Conservation (phyloP, 352 stramenopile genomes). For the Phytopythium kandeliae region DNA sequence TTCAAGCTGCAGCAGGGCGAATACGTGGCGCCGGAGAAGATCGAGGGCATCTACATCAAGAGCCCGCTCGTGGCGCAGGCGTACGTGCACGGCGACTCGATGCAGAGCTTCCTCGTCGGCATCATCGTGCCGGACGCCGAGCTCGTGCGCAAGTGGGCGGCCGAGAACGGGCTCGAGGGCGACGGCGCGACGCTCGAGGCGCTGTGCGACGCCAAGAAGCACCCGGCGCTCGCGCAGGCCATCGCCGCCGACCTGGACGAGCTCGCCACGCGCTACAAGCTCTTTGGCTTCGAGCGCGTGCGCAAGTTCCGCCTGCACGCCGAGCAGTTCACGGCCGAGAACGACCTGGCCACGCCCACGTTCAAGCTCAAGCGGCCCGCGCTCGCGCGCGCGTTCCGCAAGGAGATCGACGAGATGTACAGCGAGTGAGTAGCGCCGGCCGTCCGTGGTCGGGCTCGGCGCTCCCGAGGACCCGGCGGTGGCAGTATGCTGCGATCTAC, state of each 20-base stretch:
- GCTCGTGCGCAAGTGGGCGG: constrained; percentile 70
- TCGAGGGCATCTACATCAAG: constrained; percentile 94
- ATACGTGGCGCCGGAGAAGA: constrained; percentile 96
- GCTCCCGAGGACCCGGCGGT: no score
- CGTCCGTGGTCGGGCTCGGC: no score
- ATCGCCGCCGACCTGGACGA: constrained; percentile 78
- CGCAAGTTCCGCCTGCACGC: constrained; percentile 84
- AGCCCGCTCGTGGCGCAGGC: constrained; percentile 91
- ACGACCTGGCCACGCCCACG: constrained; percentile 93
- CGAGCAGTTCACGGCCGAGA: constrained; percentile 87
- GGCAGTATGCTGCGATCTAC: no score
- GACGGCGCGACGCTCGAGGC: constrained; percentile 19
- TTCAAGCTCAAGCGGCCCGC: constrained; percentile 95
- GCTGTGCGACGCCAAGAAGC: constrained; percentile 9
- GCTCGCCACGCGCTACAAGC: constrained; percentile 46
- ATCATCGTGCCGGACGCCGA: constrained; percentile 88
- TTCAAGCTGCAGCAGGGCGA: constrained; percentile 95
- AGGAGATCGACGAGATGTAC: constrained; percentile 87
- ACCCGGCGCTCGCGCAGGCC: constrained; percentile 28
- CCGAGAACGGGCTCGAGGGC: constrained; percentile 14
- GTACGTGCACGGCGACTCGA: constrained; percentile 96
- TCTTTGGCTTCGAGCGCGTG: constrained; percentile 92
- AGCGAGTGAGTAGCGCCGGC: neutral
- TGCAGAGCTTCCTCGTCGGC: constrained; percentile 92
- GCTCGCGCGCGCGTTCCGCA: constrained; percentile 79